phyloP scores from a whole-genome alignment of 2,329 filamentous ascomycete genomes.

The Aspergillus transmontanensis region DNA sequence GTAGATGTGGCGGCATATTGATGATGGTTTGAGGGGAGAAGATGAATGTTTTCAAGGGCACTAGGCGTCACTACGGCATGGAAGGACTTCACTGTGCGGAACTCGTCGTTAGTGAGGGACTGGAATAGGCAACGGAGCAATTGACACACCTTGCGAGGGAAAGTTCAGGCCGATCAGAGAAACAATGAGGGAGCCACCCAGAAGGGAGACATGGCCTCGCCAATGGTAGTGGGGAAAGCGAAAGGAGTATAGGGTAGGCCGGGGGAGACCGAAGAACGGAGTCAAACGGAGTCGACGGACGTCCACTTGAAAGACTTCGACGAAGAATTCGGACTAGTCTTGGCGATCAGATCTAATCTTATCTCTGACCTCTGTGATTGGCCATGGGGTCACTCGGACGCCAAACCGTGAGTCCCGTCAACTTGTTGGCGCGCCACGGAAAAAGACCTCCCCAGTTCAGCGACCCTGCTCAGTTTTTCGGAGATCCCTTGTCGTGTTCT shows the following conservation, averaged over 20 bases:
- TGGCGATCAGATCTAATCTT: slow-evolving; percentile 45
- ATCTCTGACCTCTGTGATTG: slow-evolving; percentile 36
- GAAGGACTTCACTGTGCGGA: slow-evolving; percentile 9
- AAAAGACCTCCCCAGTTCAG: slow-evolving; percentile 1
- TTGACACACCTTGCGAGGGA: neutral
- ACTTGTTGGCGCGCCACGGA: slow-evolving; percentile 8
- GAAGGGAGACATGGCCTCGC: slow-evolving; percentile 10
- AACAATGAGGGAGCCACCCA: neutral
- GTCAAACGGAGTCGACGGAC: neutral
- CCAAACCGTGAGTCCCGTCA: slow-evolving; percentile 1
- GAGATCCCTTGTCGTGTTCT: slow-evolving; percentile 4
- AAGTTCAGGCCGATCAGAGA: neutral
- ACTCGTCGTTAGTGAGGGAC: slow-evolving; percentile 1
- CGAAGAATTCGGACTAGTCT: slow-evolving; percentile 24
- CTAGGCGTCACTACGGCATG: slow-evolving; percentile 13
- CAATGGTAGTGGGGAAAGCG: slow-evolving; percentile 14
- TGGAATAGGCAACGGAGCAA: neutral
- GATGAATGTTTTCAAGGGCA: slow-evolving; percentile 5
- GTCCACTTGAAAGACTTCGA: neutral
- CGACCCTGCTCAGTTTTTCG: slow-evolving; percentile 5
- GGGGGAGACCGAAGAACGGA: neutral
- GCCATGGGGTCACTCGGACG: slow-evolving; percentile 10
- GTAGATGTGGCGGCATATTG: slow-evolving; percentile 79
- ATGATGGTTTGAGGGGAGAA: slow-evolving; percentile 11
- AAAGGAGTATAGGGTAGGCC: slow-evolving; percentile 1